Evolutionary conservation across 345 rosid genomes (phyloP).

Genomic region (Sisymbrium altissimum): DNA sequence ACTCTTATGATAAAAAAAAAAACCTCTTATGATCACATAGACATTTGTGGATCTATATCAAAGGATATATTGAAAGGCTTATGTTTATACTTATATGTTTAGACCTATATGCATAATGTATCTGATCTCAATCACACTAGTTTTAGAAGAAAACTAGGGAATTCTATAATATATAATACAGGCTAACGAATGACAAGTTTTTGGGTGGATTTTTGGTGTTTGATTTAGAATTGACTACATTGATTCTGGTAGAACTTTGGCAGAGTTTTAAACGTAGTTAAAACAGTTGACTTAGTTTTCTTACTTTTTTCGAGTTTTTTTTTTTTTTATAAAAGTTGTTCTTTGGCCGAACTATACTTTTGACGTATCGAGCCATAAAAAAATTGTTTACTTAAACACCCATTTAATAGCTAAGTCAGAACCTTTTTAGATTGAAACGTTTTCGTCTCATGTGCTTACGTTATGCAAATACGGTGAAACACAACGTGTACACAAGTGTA

Average conservation of each 20-base stretch:
- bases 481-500: conserved; percentile 24
- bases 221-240: neutral
- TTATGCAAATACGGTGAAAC: conserved; percentile 23
- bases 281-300: neutral
- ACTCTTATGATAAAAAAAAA: neutral
- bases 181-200: neutral
- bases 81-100: neutral
- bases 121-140: neutral
- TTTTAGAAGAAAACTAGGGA: neutral
- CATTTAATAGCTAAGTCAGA: conserved; percentile 4
- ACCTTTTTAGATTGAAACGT: neutral
- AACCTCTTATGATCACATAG: neutral
- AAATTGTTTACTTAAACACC: neutral
- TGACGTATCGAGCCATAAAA: conserved; percentile 1
- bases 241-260: neutral
- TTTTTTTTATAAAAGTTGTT: neutral
- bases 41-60: neutral
- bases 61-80: neutral
- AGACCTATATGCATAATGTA: neutral
- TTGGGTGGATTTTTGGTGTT: conserved; percentile 12
- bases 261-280: neutral
- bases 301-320: neutral
- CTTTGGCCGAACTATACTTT: neutral
- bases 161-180: neutral
- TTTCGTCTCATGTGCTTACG: conserved; percentile 12